Conservation (phyloP, 2,329 filamentous ascomycete species). For the Trichophyton mentagrophytes region DNA sequence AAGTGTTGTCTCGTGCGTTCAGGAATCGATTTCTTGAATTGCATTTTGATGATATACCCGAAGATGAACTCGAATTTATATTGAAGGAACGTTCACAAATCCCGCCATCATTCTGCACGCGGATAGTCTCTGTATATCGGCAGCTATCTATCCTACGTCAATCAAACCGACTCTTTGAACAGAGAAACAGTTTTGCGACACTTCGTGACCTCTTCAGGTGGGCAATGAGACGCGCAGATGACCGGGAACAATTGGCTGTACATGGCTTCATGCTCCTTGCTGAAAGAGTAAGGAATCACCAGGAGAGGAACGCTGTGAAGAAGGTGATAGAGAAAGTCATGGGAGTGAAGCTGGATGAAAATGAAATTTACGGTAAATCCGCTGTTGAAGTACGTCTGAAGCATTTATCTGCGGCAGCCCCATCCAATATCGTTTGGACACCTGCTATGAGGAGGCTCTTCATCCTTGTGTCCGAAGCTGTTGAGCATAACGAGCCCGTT, state of each 20-base stretch:
- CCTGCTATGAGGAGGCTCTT: slow-evolving; percentile 86
- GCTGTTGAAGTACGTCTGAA: slow-evolving; percentile 45
- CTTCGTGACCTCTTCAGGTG: slow-evolving; percentile 91
- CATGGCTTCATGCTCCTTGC: slow-evolving; percentile 96
- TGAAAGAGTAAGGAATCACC: slow-evolving; percentile 81
- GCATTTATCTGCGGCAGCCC: slow-evolving; percentile 23
- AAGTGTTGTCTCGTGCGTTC: slow-evolving; percentile 85
- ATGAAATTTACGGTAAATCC: slow-evolving; percentile 55
- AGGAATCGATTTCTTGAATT: slow-evolving; percentile 93
- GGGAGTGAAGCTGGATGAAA: slow-evolving; percentile 67
- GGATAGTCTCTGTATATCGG: slow-evolving; percentile 87
- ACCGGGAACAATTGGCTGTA: slow-evolving; percentile 71
- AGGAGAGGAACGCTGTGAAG: slow-evolving; percentile 75
- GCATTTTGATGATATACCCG: slow-evolving; percentile 95
- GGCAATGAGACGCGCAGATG: slow-evolving; percentile 75
- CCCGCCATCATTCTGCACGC: slow-evolving; percentile 77
- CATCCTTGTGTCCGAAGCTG: slow-evolving; percentile 71
- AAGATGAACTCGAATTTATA: slow-evolving; percentile 85
- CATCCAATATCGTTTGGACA: slow-evolving; percentile 68
- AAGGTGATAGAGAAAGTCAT: slow-evolving; percentile 80
- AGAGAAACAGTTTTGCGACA: slow-evolving; percentile 94
- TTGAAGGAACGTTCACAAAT: slow-evolving; percentile 78
- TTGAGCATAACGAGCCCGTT: slow-evolving; percentile 85
- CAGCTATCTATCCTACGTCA: slow-evolving; percentile 83
- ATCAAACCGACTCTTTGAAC: slow-evolving; percentile 82